Evolutionary conservation across 2,329 filamentous ascomycete genomes (phyloP).

Genomic region (Aspergillus sp.): DNA sequence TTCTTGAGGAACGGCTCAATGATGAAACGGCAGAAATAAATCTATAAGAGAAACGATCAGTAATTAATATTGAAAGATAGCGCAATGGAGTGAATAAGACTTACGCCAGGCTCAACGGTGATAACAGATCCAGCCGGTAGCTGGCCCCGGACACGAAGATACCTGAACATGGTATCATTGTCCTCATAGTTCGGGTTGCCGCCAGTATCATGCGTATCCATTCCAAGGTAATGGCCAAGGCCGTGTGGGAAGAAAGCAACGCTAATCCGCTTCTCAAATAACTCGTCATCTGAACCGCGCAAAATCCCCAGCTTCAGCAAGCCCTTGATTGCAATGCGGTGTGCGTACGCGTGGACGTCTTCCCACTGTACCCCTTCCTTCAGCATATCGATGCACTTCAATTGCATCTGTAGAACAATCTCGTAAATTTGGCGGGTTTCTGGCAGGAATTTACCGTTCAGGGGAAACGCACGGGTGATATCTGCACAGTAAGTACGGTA

Average conservation of each 20-base stretch:
- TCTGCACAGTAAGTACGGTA: conserved; percentile 85
- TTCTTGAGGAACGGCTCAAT: conserved; percentile 77
- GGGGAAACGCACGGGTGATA: conserved; percentile 82
- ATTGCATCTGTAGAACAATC: conserved; percentile 79
- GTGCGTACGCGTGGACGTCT: conserved; percentile 71
- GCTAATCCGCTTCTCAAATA: conserved; percentile 76
- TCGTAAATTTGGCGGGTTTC: conserved; percentile 74
- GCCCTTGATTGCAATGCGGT: conserved; percentile 69
- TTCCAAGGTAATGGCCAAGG: conserved; percentile 83
- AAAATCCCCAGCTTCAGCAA: conserved; percentile 72
- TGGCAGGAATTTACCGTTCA: conserved; percentile 67
- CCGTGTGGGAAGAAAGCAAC: conserved; percentile 91
- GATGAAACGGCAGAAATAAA: conserved; percentile 91
- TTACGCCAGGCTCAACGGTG: conserved; percentile 88
- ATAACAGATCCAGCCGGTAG: conserved; percentile 80
- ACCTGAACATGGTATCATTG: conserved; percentile 79
- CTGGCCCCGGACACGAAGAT: conserved; percentile 74
- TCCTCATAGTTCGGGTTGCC: conserved; percentile 78
- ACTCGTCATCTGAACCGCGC: conserved; percentile 64
- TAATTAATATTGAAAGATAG: not conserved
- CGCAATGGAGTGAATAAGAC: conserved; percentile 29
- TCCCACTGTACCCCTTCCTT: conserved; percentile 69
- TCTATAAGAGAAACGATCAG: conserved; percentile 40
- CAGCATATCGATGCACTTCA: conserved; percentile 67
- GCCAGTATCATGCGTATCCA: conserved; percentile 88